Evolutionary conservation across 78 protist genomes (phyloP), one percentile per base, ranked within the genome.

Genomic region (Dictyostelium purpureum): DNA sequence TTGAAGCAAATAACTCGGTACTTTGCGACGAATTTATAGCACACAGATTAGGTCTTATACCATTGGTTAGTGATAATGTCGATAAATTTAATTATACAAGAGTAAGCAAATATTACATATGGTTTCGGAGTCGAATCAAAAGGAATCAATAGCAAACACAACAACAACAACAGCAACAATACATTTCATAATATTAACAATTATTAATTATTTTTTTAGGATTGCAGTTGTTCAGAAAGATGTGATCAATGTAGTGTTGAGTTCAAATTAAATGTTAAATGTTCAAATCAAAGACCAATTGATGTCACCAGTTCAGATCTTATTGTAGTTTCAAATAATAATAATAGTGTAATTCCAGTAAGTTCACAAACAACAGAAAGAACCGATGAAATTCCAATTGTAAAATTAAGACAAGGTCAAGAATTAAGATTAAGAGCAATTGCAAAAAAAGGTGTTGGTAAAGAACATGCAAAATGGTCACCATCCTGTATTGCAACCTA

Each of bases 21-120:
- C 87, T 97, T 16, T 78, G 49, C 52, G 99, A 98, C 71, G 99
- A 98, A 65, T 91, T 96, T 40, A 85, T 98, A 19, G 96, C 98
- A 11, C 99, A 98, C 80, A 59, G 99, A 12, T 87, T 97, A 10
- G 99, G 99, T 1, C 82, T 98, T 18, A 43, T 97, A 0, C 99
- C 99, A 24, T 65, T 98, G 33, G 77, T 63, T 5, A 16, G 37
- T 45, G 59, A 57, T 6, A 47, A 28, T 16, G 49, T 75, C 14
- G 88, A 75, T 21, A 11, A 51, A 1, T 81, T 87, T 56, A 42
- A 79, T 21, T 91, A 87, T 77, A 78, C 97, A 6, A 71, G 96
- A 51, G 96, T 28, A 26, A 11, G 42, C 14, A 16, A 16, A 49
- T n/a, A n/a, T n/a, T n/a, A n/a, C n/a, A n/a, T n/a, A n/a, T 56